These are phyloP conservation scores for Leccinum imitatum DNA, from an alignment of 768 basidiomycete species.

Conservation along the genomic window DNA sequence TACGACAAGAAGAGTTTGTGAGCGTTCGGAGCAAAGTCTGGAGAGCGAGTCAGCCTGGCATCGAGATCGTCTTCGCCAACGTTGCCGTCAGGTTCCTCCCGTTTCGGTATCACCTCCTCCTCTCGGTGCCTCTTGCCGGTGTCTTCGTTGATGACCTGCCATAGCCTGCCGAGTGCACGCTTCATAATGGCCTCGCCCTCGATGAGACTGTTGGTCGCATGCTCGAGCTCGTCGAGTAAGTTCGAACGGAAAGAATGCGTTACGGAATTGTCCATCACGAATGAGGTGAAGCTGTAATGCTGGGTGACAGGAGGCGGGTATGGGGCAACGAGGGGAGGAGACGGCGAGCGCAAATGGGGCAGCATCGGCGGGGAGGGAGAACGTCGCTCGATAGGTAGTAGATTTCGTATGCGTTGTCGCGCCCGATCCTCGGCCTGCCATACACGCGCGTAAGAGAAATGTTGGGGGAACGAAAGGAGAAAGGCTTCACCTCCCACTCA, in stretches of 20 bases:
- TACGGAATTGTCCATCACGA: slow-evolving; percentile 82
- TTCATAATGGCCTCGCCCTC: slow-evolving; percentile 77
- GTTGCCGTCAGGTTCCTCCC: slow-evolving; percentile 65
- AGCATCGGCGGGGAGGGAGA: slow-evolving; percentile 72
- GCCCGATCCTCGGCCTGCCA: slow-evolving; percentile 79
- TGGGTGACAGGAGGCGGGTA: slow-evolving; percentile 67
- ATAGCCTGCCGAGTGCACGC: slow-evolving; percentile 73
- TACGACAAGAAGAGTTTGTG: slow-evolving; percentile 69
- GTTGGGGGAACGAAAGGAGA: slow-evolving; percentile 5
- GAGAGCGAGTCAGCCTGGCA: slow-evolving; percentile 54
- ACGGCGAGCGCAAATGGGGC: slow-evolving; percentile 75
- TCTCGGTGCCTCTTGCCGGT: slow-evolving; percentile 40
- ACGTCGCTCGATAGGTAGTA: slow-evolving; percentile 59
- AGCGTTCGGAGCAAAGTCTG: slow-evolving; percentile 61
- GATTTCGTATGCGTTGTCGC: slow-evolving; percentile 70
- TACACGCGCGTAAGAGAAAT: slow-evolving; percentile 12
- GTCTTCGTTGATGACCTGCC: slow-evolving; percentile 80
- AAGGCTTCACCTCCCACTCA: slow-evolving; percentile 71
- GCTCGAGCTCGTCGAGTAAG: slow-evolving; percentile 75
- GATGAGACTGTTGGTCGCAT: slow-evolving; percentile 79
- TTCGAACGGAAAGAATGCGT: slow-evolving; percentile 82
- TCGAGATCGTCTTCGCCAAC: slow-evolving; percentile 38
- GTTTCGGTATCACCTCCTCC: slow-evolving; percentile 59
- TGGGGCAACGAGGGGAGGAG: slow-evolving; percentile 75
- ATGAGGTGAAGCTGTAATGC: slow-evolving; percentile 77